phyloP scores from a whole-genome alignment of 1,284 basidiomycete species.

The Moniliella sp. region DNA sequence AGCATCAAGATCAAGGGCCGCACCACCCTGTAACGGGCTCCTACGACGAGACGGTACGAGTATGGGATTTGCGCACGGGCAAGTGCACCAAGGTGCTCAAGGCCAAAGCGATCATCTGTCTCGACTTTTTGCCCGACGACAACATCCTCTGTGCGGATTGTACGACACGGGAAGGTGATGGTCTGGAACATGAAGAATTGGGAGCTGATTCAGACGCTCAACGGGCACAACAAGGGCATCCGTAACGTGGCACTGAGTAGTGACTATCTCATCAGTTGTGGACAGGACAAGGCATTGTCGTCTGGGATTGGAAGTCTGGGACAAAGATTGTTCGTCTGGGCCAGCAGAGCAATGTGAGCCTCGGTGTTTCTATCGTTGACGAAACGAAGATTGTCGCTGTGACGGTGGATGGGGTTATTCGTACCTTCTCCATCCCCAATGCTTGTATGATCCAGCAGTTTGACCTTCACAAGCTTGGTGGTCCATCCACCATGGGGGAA shows the following conservation, averaged over 20 bases:
- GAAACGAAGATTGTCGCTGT: constrained; percentile 53
- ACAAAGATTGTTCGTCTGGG: constrained; percentile 71
- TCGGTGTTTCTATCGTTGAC: constrained; percentile 61
- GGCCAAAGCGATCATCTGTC: constrained; percentile 67
- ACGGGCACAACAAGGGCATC: constrained; percentile 45
- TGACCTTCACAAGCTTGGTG: constrained; percentile 58
- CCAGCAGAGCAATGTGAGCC: constrained; percentile 73
- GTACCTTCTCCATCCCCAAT: constrained; percentile 64
- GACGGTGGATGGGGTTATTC: constrained; percentile 71
- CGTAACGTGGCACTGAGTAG: constrained; percentile 66
- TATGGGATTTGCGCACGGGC: constrained; percentile 40
- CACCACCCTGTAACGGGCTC: constrained; percentile 51
- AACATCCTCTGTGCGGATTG: constrained; percentile 76
- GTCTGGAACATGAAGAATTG: constrained; percentile 9
- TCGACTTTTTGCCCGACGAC: constrained; percentile 63
- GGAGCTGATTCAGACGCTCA: constrained; percentile 43
- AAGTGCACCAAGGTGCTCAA: constrained; percentile 57
- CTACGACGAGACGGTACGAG: constrained; percentile 47
- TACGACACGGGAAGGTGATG: constrained; percentile 53
- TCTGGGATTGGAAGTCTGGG: constrained; percentile 48
- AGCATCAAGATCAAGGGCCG: constrained; percentile 48
- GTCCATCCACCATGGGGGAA: constrained; percentile 4
- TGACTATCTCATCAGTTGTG: constrained; percentile 64
- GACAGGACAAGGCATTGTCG: constrained; percentile 65
- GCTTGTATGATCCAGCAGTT: constrained; percentile 77